A percentile compares a stretch with the other conserved stretches of the same genome.
These are phyloP conservation scores for Uronychia setigera DNA, from an alignment of 73 alveolate species.

Conservation along the genomic window DNA sequence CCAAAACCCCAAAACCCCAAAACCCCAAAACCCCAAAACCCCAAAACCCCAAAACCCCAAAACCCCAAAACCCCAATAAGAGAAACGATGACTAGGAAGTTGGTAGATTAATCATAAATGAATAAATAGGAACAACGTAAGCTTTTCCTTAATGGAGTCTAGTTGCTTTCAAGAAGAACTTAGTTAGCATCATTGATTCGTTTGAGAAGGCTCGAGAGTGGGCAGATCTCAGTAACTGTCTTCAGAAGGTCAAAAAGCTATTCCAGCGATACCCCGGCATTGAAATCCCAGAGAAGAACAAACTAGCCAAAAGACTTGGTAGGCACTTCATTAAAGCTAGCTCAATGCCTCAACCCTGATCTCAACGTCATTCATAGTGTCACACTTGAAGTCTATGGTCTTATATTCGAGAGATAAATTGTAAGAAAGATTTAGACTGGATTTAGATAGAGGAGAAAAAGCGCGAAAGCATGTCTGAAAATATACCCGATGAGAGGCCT, in stretches of 20 bases:
- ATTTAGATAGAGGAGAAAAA: constrained; percentile 18
- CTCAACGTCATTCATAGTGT: constrained; percentile 63
- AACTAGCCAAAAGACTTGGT: constrained; percentile 65
- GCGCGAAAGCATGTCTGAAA: constrained; percentile 19
- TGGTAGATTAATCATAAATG: background rate
- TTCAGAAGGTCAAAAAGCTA: constrained; percentile 49
- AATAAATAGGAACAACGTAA: no score
- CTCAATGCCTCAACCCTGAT: constrained; percentile 89
- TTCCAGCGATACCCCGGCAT: background rate
- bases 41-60: constrained; percentile 20
- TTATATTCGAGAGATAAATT: constrained; percentile 61
- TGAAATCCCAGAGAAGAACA: constrained; percentile 51
- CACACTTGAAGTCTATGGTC: constrained; percentile 65
- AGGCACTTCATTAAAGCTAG: constrained; percentile 29
- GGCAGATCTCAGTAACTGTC: constrained; percentile 70
- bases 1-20: no score
- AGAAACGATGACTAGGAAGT: background rate
- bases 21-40: background rate
- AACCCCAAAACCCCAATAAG: constrained; percentile 18
- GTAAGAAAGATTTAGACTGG: constrained; percentile 9
- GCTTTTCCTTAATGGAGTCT: no score
- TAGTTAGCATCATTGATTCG: constrained; percentile 48
- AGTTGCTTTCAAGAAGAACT: constrained; percentile 21
- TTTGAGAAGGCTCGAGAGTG: constrained; percentile 68
- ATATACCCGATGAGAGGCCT: constrained; percentile 9